Percentiles rank a stretch among this genome's conserved stretches.
Conservation (phyloP, 2,329 filamentous ascomycete genomes). For the Ceratocystis huliohia region DNA sequence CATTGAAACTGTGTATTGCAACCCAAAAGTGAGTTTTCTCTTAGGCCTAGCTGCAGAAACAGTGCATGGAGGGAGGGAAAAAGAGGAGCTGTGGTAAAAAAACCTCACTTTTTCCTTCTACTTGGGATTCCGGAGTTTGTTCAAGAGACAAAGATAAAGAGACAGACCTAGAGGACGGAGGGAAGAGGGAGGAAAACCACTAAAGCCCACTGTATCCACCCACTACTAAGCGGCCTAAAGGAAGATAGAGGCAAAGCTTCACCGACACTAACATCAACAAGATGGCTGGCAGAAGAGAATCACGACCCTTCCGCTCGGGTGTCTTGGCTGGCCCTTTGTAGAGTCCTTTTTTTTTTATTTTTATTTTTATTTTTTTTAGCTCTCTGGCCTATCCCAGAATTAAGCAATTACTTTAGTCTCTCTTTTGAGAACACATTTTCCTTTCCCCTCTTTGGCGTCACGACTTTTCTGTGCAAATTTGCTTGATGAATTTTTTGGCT, state of each 20-base stretch:
- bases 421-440: neutral
- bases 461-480: neutral
- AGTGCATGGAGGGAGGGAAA: neutral
- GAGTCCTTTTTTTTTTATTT: too few relatives aligned
- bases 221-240: too few relatives aligned
- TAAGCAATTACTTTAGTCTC: neutral
- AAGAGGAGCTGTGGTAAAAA: neutral
- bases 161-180: neutral
- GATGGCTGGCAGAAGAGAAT: neutral
- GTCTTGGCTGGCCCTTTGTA: too few relatives aligned
- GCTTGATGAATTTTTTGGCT: neutral
- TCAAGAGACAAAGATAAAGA: neutral
- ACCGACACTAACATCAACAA: neutral
- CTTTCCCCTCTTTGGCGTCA: neutral
- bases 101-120: neutral
- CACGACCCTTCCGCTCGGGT: neutral
- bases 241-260: neutral
- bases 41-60: constrained; percentile 1
- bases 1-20: neutral
- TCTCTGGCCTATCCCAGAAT: neutral
- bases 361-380: neutral
- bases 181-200: neutral
- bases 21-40: neutral
- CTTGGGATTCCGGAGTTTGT: neutral
- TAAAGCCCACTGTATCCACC: neutral